phyloP scores from a whole-genome alignment of 306 rosid genomes.

The Aeschynomene evenia region DNA sequence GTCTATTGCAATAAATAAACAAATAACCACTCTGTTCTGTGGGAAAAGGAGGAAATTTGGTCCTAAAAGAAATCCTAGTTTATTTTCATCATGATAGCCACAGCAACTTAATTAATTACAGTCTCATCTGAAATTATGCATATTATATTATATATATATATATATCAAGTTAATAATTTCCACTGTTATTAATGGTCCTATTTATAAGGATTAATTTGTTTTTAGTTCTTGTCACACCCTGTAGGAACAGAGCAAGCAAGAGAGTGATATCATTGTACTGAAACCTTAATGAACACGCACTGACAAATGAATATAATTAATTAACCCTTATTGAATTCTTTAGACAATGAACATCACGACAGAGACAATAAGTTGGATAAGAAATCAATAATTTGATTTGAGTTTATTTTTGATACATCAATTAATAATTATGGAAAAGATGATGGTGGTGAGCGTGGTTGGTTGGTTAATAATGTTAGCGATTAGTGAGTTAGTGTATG shows the following conservation, averaged over 20 bases:
- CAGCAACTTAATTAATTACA: background rate
- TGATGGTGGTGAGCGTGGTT: conserved; percentile 19
- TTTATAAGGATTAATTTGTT: background rate
- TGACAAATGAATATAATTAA: conserved; percentile 12
- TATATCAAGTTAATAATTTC: too few relatives aligned
- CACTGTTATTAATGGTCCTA: too few relatives aligned
- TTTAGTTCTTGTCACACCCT: background rate
- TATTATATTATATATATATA: too few relatives aligned
- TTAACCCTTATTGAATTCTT: background rate
- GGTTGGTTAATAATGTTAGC: too few relatives aligned
- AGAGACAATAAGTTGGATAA: background rate
- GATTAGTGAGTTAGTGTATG: too few relatives aligned
- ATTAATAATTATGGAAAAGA: background rate
- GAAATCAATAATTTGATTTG: too few relatives aligned
- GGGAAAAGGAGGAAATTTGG: background rate
- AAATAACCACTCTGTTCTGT: too few relatives aligned
- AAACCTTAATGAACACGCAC: conserved; percentile 38
- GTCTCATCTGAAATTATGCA: background rate
- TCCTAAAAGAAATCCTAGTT: background rate
- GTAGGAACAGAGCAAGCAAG: background rate
- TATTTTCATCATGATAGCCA: background rate
- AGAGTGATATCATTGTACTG: conserved; percentile 14
- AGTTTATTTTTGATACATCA: too few relatives aligned
- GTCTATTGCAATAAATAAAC: conserved; percentile 27
- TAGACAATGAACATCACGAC: background rate